Evolutionary conservation across 257 asterid species (phyloP).

Genomic region (Gentiana macrophylla): DNA sequence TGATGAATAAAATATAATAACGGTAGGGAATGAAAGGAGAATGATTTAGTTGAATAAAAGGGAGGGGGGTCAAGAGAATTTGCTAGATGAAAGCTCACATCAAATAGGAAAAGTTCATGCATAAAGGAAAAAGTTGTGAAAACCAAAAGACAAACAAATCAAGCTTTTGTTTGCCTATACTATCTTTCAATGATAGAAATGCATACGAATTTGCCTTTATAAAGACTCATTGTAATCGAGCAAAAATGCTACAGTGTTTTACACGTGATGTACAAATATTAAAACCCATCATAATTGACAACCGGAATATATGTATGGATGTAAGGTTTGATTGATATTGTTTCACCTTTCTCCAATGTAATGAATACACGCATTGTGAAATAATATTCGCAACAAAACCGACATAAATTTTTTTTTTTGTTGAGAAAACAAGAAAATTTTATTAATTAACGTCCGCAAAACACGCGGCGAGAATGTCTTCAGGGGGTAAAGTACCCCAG

Average conservation of each 20-base stretch:
- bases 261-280: conserved; percentile 17
- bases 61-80: neutral
- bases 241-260: conserved; percentile 5
- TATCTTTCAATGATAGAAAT: neutral
- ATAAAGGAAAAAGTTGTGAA: conserved; percentile 13
- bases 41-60: neutral
- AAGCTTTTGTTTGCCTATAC: conserved; percentile 4
- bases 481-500: too few relatives aligned
- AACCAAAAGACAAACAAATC: conserved; percentile 15
- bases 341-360: too few relatives aligned
- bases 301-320: neutral
- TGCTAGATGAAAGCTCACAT: conserved; percentile 10
- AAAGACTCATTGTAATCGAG: neutral
- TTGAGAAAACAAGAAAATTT: too few relatives aligned
- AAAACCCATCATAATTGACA: conserved; percentile 10
- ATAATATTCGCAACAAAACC: too few relatives aligned
- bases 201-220: neutral
- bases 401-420: too few relatives aligned
- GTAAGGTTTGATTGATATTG: neutral
- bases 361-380: too few relatives aligned
- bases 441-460: too few relatives aligned
- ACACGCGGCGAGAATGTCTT: too few relatives aligned
- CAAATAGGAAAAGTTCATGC: conserved; percentile 20
- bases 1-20: too few relatives aligned
- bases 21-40: too few relatives aligned